These are phyloP conservation scores for Lumnitzera racemosa DNA, from an alignment of 345 rosid genomes.

Conservation along the genomic window DNA sequence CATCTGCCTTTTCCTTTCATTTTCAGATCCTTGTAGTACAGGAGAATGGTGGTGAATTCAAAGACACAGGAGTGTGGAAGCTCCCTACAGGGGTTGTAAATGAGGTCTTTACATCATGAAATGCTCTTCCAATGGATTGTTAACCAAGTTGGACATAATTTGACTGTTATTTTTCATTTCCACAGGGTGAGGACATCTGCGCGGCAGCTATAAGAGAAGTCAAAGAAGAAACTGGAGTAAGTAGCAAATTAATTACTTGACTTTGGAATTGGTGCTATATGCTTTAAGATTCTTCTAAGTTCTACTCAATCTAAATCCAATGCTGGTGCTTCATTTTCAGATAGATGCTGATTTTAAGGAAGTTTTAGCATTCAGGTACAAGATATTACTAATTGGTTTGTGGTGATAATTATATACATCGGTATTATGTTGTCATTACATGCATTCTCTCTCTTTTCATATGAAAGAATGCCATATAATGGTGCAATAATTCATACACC, in stretches of 20 bases:
- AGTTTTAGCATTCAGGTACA: slow-evolving; percentile 35
- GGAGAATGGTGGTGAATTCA: slow-evolving; percentile 53
- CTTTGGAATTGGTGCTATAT: no score
- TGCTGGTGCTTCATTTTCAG: slow-evolving; percentile 11
- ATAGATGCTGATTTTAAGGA: slow-evolving; percentile 30
- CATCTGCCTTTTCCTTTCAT: neutral
- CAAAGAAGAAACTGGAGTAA: slow-evolving; percentile 84
- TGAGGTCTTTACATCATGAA: slow-evolving; percentile 28
- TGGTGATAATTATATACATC: no score
- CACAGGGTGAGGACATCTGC: slow-evolving; percentile 71
- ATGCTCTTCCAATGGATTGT: neutral
- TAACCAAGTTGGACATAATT: neutral
- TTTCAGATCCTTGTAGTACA: slow-evolving; percentile 74
- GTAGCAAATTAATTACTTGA: slow-evolving; percentile 4
- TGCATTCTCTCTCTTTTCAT: no score
- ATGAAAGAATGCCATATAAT: no score
- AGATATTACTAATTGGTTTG: neutral
- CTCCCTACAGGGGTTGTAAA: slow-evolving; percentile 72
- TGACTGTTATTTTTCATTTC: slow-evolving; percentile 7
- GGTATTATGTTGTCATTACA: no score
- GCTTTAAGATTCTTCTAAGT: neutral
- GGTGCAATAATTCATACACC: no score
- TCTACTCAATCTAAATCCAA: no score
- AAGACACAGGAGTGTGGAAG: slow-evolving; percentile 61
- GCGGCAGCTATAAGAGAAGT: slow-evolving; percentile 66